phyloP scores from a whole-genome alignment of 129 eudicot species.

The Apium graveolens region DNA sequence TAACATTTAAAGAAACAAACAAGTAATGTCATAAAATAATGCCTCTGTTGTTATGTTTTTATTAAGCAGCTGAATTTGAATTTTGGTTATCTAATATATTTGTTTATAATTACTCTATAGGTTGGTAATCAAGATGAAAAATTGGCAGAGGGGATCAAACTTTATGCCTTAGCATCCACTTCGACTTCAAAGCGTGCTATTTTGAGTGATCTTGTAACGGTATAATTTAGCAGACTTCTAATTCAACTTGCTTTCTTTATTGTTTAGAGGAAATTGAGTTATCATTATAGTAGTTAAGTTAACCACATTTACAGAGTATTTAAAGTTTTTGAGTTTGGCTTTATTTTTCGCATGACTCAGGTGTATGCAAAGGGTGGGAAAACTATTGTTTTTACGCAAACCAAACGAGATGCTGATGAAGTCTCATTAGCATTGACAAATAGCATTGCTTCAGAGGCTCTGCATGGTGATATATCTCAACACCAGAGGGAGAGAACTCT shows the following conservation, averaged over 20 bases:
- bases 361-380: constrained; percentile 99
- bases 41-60: not conserved
- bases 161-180: constrained; percentile 71
- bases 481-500: constrained; percentile 93
- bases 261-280: not conserved
- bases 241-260: not conserved
- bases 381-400: constrained; percentile 90
- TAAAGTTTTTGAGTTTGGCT: not conserved
- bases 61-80: not conserved
- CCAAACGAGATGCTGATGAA: constrained; percentile 97
- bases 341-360: constrained; percentile 27
- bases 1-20: not conserved
- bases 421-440: constrained; percentile 73
- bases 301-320: not conserved
- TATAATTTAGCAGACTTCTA: constrained; percentile 16
- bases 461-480: constrained; percentile 97
- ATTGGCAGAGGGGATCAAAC: constrained; percentile 92
- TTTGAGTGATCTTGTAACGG: constrained; percentile 84
- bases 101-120: constrained; percentile 32
- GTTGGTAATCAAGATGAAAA: constrained; percentile 96
- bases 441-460: constrained; percentile 91
- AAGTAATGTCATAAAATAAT: not conserved
- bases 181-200: constrained; percentile 73
- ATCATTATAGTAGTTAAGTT: not conserved
- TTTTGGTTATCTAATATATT: not conserved